These are phyloP conservation scores for Crotalaria pallida DNA, from an alignment of 306 rosid species.

Conservation along the genomic window DNA sequence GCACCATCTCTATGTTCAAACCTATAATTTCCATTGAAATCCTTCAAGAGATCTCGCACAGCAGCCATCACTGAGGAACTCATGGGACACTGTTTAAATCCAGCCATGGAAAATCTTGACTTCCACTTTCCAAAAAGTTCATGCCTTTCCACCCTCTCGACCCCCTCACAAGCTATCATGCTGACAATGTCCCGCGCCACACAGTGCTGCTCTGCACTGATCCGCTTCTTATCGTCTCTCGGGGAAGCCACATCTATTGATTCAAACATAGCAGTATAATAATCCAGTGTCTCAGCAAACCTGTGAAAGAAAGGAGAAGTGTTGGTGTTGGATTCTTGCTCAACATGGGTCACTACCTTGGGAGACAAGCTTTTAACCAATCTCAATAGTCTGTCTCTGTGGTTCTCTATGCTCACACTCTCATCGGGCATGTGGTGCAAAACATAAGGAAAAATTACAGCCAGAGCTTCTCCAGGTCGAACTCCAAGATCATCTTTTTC, in stretches of 20 bases:
- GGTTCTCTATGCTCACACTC: slow-evolving; percentile 79
- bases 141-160: slow-evolving; percentile 86
- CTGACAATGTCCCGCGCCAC: slow-evolving; percentile 90
- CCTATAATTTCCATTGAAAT: slow-evolving; percentile 46
- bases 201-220: slow-evolving; percentile 72
- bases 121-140: slow-evolving; percentile 77
- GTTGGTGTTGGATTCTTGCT: slow-evolving; percentile 93
- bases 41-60: slow-evolving; percentile 36
- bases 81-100: slow-evolving; percentile 45
- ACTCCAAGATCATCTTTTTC: slow-evolving; percentile 30
- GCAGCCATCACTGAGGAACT: slow-evolving; percentile 43
- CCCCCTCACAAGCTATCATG: slow-evolving; percentile 87
- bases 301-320: slow-evolving; percentile 64
- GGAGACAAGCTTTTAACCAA: slow-evolving; percentile 74
- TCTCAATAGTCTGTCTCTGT: slow-evolving; percentile 73
- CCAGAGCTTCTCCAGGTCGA: slow-evolving; percentile 63
- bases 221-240: slow-evolving; percentile 54
- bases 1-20: slow-evolving; percentile 41
- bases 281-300: slow-evolving; percentile 63
- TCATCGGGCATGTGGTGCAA: slow-evolving; percentile 97
- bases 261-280: slow-evolving; percentile 81
- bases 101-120: slow-evolving; percentile 71
- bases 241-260: slow-evolving; percentile 55
- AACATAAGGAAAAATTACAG: slow-evolving; percentile 65
- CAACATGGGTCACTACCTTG: slow-evolving; percentile 69